Evolutionary conservation across 1,139 yeast species (phyloP), one percentile per base, ranked within the genome.

Genomic region (Geotrichum aggregatum): DNA sequence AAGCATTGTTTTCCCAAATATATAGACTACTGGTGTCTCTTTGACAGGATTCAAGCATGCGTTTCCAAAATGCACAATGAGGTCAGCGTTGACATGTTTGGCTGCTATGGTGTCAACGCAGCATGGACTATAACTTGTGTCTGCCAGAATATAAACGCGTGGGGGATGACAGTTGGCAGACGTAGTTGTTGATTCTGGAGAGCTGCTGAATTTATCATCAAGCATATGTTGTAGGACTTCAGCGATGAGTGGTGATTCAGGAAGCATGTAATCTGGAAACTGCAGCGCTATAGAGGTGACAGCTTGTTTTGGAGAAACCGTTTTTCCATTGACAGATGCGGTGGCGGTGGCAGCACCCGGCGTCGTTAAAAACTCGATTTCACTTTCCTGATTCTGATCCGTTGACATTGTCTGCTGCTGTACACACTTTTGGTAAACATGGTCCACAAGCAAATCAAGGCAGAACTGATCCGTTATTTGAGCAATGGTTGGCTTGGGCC

Each of bases 71-170:
- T 92, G 98, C 1, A 91, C 82, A 30, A 94, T 88, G 10, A 86
- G 71, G 58, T 91, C 96, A 21, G 95, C 92, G 6, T 73, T 66
- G 11, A 92, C 95, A 69, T 92, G 99, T 63, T 86, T 91, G 0
- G 97, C 95, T 0, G 98, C 98, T 21, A 92, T 95, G 64, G 89
- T 97, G 67, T 92, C 99, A 14, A 92, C 86, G 71, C 99, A 92
- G 67, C 98, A 92, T 0, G 96, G 77, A 22, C 96, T 87, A 63
- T 92, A 94, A 0, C 97, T 88, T 0, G 98, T 91, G 64, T 94
- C 99, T 0, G 98, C 99, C 40, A 92, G 71, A 14, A 74, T 60
- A 59, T 61, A 63, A 44, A 68, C 64, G 52, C 41, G 31, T 28
- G 56, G 56, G 2, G 48, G 19, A 3, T 34, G 7, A 4, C 3